Evolutionary conservation across 257 asterid species (phyloP).

Genomic region (Solanum etuberosum): DNA sequence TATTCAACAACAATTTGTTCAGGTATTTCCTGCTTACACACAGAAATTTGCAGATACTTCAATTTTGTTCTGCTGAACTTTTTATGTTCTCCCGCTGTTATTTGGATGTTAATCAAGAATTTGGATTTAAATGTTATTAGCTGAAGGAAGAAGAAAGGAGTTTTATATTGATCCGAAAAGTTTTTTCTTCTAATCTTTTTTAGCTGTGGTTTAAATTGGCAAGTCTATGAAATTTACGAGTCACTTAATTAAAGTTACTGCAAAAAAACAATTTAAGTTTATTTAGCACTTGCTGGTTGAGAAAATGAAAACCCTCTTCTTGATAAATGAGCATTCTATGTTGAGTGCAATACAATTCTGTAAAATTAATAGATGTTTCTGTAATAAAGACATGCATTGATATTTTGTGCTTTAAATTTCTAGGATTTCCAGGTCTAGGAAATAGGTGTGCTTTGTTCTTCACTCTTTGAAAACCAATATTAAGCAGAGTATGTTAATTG

Average conservation of each 20-base stretch:
- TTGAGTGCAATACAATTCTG: neutral
- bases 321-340: neutral
- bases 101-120: neutral
- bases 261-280: neutral
- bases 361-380: neutral
- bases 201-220: neutral
- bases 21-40: neutral
- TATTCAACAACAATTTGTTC: neutral
- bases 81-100: neutral
- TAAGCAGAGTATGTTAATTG: neutral
- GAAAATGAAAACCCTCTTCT: neutral
- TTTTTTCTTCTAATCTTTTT: neutral
- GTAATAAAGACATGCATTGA: neutral
- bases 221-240: neutral
- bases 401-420: neutral
- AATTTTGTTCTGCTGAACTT: neutral
- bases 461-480: neutral
- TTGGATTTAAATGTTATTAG: neutral
- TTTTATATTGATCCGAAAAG: neutral
- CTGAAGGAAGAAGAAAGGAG: neutral
- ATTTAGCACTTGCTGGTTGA: neutral
- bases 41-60: neutral
- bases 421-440: neutral
- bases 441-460: neutral
- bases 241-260: neutral